phyloP scores from a whole-genome alignment of 169 alveolate species.

The Plasmodium berghei region DNA sequence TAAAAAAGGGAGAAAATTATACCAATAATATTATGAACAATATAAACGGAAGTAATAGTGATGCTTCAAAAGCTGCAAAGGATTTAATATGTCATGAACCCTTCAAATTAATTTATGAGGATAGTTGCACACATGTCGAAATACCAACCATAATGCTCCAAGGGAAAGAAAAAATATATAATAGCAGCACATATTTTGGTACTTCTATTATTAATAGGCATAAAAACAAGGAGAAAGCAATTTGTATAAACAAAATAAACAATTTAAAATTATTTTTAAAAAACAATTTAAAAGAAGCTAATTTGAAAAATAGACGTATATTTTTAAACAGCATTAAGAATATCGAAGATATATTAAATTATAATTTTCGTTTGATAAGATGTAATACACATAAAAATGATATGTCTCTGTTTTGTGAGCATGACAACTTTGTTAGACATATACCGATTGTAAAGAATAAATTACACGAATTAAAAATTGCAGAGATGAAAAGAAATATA shows the following conservation, averaged over 20 bases:
- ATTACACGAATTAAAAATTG: background rate
- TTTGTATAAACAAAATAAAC: slow-evolving; percentile 1
- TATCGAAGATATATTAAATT: slow-evolving; percentile 33
- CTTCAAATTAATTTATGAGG: slow-evolving; percentile 34
- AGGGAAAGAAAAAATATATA: background rate
- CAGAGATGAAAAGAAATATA: background rate
- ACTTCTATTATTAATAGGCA: background rate
- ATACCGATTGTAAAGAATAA: background rate
- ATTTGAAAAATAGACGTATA: slow-evolving; percentile 9
- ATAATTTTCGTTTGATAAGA: slow-evolving; percentile 12
- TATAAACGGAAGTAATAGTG: background rate
- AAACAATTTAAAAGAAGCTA: slow-evolving; percentile 1
- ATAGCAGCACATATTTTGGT: background rate
- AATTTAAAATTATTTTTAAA: slow-evolving; percentile 17
- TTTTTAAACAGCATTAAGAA: slow-evolving; percentile 27
- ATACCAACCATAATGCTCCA: slow-evolving; percentile 11
- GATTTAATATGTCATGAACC: slow-evolving; percentile 26
- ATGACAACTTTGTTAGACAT: slow-evolving; percentile 43
- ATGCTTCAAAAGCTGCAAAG: background rate
- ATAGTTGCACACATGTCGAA: slow-evolving; percentile 41
- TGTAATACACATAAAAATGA: background rate
- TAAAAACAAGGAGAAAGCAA: background rate
- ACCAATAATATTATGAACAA: background rate
- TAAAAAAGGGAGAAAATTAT: background rate
- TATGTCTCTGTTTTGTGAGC: slow-evolving; percentile 6